A percentile compares a stretch with the other conserved stretches of the same genome.
Conservation (phyloP, 2,329 filamentous ascomycete species). For the Grosmannia serpens region DNA sequence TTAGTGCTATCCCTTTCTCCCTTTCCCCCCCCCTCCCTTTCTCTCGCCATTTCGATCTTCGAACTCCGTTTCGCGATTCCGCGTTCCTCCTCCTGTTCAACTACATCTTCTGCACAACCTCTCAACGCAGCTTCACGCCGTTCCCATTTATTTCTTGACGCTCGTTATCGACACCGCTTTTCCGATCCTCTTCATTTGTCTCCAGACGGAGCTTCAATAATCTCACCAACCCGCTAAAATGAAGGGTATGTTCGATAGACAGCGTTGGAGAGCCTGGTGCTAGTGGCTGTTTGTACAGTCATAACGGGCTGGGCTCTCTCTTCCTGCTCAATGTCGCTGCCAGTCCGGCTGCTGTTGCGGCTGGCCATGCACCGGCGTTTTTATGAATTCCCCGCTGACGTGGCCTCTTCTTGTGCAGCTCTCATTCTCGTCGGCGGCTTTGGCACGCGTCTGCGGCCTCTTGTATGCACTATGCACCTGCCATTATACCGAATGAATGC, state of each 20-base stretch:
- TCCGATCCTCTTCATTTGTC: slow-evolving; percentile 1
- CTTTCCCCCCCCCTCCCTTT: neutral
- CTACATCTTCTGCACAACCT: neutral
- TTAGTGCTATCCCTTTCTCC: slow-evolving; percentile 1
- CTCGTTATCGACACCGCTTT: slow-evolving; percentile 8
- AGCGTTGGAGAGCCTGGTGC: neutral
- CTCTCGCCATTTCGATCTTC: neutral
- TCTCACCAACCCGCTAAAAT: slow-evolving; percentile 17
- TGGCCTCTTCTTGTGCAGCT: slow-evolving; percentile 39
- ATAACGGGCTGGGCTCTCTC: neutral
- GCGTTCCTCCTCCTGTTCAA: neutral
- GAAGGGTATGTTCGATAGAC: slow-evolving; percentile 27
- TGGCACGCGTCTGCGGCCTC: slow-evolving; percentile 90
- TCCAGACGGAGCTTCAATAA: neutral
- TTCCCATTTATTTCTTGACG: neutral
- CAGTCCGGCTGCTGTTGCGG: neutral
- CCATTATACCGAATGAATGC: neutral
- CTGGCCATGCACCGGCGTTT: neutral
- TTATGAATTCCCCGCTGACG: slow-evolving; percentile 12
- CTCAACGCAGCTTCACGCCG: neutral
- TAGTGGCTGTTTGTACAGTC: neutral
- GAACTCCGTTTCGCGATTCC: neutral
- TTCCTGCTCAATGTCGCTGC: neutral
- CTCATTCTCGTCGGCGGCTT: slow-evolving; percentile 99
- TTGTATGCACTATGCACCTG: slow-evolving; percentile 47